Evolutionary conservation across 495 filamentous ascomycete species (phyloP).

Genomic region (Talaromyces proteolyticus): DNA sequence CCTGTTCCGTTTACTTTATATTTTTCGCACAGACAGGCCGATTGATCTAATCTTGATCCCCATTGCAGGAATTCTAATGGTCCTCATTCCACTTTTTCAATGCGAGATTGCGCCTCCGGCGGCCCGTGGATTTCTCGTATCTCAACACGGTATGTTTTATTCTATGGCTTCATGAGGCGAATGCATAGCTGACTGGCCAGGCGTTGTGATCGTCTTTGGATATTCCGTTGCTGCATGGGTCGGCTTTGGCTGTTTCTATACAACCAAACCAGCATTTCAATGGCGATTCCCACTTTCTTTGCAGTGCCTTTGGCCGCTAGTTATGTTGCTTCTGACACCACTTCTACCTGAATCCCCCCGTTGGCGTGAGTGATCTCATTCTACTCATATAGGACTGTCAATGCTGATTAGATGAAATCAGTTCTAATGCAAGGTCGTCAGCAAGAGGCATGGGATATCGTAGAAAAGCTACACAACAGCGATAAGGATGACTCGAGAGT

Average conservation of each 20-base stretch:
- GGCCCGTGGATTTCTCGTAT: not conserved
- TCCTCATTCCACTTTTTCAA: constrained; percentile 3
- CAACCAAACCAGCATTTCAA: not conserved
- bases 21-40: no score
- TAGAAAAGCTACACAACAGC: not conserved
- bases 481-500: not conserved
- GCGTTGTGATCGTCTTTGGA: not conserved
- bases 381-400: not conserved
- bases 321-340: not conserved
- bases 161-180: no score
- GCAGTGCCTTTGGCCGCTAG: not conserved
- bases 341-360: not conserved
- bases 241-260: not conserved
- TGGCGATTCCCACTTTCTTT: not conserved
- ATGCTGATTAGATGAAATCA: not conserved
- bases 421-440: not conserved
- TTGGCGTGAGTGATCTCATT: not conserved
- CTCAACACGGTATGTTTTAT: not conserved
- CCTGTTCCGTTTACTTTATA: not conserved
- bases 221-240: not conserved
- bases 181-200: not conserved
- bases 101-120: constrained; percentile 3
- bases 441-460: not conserved
- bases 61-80: not conserved
- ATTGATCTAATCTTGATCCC: not conserved